Evolutionary conservation across 768 basidiomycete genomes (phyloP).

Genomic region (Hygrophorus russula): DNA sequence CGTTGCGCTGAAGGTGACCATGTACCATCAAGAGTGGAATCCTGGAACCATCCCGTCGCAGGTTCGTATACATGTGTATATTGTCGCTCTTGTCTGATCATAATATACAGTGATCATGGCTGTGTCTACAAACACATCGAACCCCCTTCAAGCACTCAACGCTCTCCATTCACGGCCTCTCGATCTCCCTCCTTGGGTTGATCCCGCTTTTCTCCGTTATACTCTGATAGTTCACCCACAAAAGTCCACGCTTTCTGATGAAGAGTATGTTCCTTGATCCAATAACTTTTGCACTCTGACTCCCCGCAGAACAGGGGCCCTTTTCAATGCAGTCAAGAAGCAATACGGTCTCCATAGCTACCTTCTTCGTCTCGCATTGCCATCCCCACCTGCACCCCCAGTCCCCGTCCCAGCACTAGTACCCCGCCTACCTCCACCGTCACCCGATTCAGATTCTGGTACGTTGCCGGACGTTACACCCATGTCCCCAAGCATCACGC

Average conservation of each 20-base stretch:
- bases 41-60: slow-evolving; percentile 82
- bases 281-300: slow-evolving; percentile 2
- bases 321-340: slow-evolving; percentile 82
- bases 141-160: slow-evolving; percentile 72
- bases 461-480: slow-evolving; percentile 11
- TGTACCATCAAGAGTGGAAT: slow-evolving; percentile 59
- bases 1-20: slow-evolving; percentile 70
- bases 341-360: slow-evolving; percentile 74
- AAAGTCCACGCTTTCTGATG: slow-evolving; percentile 57
- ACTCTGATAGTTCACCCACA: slow-evolving; percentile 70
- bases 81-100: slow-evolving; percentile 2
- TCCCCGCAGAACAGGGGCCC: slow-evolving; percentile 50
- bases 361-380: slow-evolving; percentile 52
- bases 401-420: slow-evolving; percentile 54
- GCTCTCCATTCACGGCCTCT: slow-evolving; percentile 54
- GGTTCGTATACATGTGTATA: slow-evolving; percentile 34
- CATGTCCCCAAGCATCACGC: slow-evolving; percentile 13
- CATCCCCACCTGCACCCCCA: slow-evolving; percentile 50
- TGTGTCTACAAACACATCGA: slow-evolving; percentile 71
- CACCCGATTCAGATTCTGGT: slow-evolving; percentile 24
- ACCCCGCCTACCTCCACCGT: slow-evolving; percentile 52
- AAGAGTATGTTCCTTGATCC: slow-evolving; percentile 53
- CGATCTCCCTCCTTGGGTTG: slow-evolving; percentile 77
- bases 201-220: slow-evolving; percentile 57
- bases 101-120: slow-evolving; percentile 59